Conservation (phyloP, 352 stramenopile species). For the Phytophthora kernoviae region DNA sequence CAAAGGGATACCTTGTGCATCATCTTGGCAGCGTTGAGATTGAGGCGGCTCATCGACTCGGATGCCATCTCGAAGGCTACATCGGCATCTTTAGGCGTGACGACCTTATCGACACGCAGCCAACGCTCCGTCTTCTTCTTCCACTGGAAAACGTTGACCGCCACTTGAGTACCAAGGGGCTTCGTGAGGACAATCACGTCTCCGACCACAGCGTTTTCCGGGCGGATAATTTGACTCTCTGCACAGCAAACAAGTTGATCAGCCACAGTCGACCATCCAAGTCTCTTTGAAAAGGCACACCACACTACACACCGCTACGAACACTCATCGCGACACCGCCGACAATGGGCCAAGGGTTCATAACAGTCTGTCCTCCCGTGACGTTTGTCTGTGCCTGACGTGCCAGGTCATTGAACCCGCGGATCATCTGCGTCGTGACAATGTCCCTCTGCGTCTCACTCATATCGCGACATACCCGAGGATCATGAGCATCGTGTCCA, state of each 20-base stretch:
- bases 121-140: slow-evolving; percentile 82
- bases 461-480: slow-evolving; percentile 94
- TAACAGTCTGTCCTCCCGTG: slow-evolving; percentile 94
- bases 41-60: slow-evolving; percentile 94
- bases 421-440: slow-evolving; percentile 94
- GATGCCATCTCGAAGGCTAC: slow-evolving; percentile 91
- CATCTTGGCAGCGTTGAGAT: slow-evolving; percentile 89
- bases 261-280: background rate
- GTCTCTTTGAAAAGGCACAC: slow-evolving; percentile 1
- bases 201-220: slow-evolving; percentile 86
- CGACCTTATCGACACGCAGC: slow-evolving; percentile 72
- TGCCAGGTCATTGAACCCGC: slow-evolving; percentile 92
- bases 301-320: slow-evolving; percentile 55
- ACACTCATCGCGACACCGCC: slow-evolving; percentile 93
- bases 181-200: slow-evolving; percentile 96
- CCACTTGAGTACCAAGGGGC: slow-evolving; percentile 93
- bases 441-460: slow-evolving; percentile 90
- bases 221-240: slow-evolving; percentile 88
- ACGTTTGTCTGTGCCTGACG: slow-evolving; percentile 90
- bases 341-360: slow-evolving; percentile 97
- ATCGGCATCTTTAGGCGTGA: slow-evolving; percentile 75
- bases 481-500: slow-evolving; percentile 96
- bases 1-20: slow-evolving; percentile 90
- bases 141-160: slow-evolving; percentile 94
- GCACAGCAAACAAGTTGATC: slow-evolving; percentile 2